Conservation (phyloP, 306 rosid genomes). For the Pyrus communis region DNA sequence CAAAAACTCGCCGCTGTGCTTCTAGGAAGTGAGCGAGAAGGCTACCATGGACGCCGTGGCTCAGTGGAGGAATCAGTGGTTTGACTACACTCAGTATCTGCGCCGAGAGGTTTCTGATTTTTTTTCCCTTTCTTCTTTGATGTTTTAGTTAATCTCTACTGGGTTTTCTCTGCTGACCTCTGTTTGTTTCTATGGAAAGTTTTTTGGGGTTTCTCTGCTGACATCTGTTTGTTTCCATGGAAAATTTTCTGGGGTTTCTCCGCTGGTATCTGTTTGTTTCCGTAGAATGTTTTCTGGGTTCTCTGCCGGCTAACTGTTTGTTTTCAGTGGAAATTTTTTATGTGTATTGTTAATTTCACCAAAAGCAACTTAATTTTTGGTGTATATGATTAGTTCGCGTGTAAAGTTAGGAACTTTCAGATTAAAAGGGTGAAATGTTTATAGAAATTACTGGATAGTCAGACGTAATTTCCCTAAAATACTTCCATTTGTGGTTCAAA, state of each 20-base stretch:
- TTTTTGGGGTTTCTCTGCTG: not conserved
- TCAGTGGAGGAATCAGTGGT: slow-evolving; percentile 42
- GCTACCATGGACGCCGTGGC: slow-evolving; percentile 46
- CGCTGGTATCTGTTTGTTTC: not conserved
- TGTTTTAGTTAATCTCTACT: not conserved
- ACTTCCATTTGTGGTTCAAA: not conserved
- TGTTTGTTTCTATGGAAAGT: not conserved
- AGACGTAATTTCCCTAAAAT: not conserved
- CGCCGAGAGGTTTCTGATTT: slow-evolving; percentile 42
- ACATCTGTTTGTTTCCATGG: not conserved
- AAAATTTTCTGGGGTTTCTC: not conserved
- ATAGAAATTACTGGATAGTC: not conserved
- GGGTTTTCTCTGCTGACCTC: not conserved
- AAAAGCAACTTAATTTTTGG: not conserved
- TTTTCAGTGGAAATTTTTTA: not conserved
- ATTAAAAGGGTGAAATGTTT: not conserved
- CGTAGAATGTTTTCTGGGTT: not conserved
- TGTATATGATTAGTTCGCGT: no score
- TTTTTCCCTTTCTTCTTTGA: not conserved
- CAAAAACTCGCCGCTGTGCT: not conserved
- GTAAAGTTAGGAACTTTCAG: not conserved
- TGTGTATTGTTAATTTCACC: not conserved
- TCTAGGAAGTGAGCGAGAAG: not conserved
- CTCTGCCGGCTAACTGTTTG: no score
- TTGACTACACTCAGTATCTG: slow-evolving; percentile 35